Base-by-base conservation (phyloP, 306 rosid species). In the Carpinus fangiana region DNA sequence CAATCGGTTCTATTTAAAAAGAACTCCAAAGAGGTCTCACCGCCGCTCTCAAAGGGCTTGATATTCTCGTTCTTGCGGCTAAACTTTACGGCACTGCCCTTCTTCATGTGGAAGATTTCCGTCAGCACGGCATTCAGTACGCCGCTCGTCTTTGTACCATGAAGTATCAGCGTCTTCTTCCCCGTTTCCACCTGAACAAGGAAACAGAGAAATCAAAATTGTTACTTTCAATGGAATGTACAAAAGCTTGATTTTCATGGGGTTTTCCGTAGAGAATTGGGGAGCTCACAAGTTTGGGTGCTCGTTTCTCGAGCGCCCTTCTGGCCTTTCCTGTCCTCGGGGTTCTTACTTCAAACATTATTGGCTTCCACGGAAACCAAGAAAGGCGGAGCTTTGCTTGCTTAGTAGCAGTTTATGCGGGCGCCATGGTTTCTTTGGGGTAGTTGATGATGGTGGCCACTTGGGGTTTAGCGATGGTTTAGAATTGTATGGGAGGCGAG, bases 1-100 rank as follows among this genome's bases (percentile, higher is more conserved):
- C 99, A 96, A 80, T 96, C 99, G 1, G 96, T 96, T 82, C 89
- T 93, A 7, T 78, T 90, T n/a, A 97, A 91, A 69, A 96, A 93
- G 75, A 87, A 96, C 85, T 96, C 98, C 78, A 96, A 81, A 4
- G 97, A 85, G 20, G 97, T 70, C 26, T 96, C 34, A 31, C 34
- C 34, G 34, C 34, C 34, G 34, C 34, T 31, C 34, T 93, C 98
- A 82, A 96, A 96, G 7, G 99, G 99, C 62, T 89, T 91, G 51
- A 96, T 78, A 51, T 87, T 90, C 38, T 87, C 91, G 69, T 96
- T 93, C 89, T 82, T 90, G 8, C 98, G 90, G 81, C 90, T 87
- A 61, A 66, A 95, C 70, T 85, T 96, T 16, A 93, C 72, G 8
- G 99, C 79, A 31, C 79, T 81, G 7, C 64, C 88, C 83, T 82